Conservation (phyloP, 2,329 filamentous ascomycete genomes). For the Paecilomyces formosus region DNA sequence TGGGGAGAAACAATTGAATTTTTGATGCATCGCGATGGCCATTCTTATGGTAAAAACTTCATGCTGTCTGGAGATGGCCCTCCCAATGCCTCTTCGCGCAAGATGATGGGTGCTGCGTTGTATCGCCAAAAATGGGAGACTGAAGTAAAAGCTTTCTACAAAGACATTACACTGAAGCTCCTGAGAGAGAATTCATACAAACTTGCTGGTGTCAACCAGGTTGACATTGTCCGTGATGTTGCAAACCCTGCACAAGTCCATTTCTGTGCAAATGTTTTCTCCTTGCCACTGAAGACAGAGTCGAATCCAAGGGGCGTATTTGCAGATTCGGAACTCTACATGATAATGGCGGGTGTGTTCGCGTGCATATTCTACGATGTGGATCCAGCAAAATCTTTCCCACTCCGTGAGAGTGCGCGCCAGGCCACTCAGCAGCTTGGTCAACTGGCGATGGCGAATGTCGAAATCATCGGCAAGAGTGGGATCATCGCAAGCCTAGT, state of each 20-base stretch:
- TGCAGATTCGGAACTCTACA: slow-evolving; percentile 47
- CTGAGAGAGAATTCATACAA: slow-evolving; percentile 39
- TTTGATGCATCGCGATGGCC: slow-evolving; percentile 30
- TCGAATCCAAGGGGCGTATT: slow-evolving; percentile 45
- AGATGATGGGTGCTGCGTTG: slow-evolving; percentile 35
- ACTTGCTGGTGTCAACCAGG: slow-evolving; percentile 37
- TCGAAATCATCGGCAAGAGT: slow-evolving; percentile 36
- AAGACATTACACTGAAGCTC: slow-evolving; percentile 39
- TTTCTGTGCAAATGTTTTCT: slow-evolving; percentile 49
- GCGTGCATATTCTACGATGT: slow-evolving; percentile 49
- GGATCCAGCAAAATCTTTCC: slow-evolving; percentile 46
- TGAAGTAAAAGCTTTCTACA: slow-evolving; percentile 41
- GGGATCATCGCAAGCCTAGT: slow-evolving; percentile 37
- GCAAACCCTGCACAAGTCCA: slow-evolving; percentile 48
- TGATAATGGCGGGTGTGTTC: slow-evolving; percentile 47
- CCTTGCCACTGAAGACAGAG: slow-evolving; percentile 48
- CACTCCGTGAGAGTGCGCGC: slow-evolving; percentile 42
- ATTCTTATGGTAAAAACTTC: slow-evolving; percentile 37
- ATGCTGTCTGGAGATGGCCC: slow-evolving; percentile 41
- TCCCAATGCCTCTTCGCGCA: slow-evolving; percentile 34
- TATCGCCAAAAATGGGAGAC: slow-evolving; percentile 41
- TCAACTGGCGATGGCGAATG: slow-evolving; percentile 42
- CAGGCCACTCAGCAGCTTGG: slow-evolving; percentile 43
- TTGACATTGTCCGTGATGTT: slow-evolving; percentile 44
- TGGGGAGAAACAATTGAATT: slow-evolving; percentile 41